Percentiles rank a stretch among this genome's conserved stretches.
phyloP scores from a whole-genome alignment of 108 stramenopile species.

The Skeletonema costatum region DNA sequence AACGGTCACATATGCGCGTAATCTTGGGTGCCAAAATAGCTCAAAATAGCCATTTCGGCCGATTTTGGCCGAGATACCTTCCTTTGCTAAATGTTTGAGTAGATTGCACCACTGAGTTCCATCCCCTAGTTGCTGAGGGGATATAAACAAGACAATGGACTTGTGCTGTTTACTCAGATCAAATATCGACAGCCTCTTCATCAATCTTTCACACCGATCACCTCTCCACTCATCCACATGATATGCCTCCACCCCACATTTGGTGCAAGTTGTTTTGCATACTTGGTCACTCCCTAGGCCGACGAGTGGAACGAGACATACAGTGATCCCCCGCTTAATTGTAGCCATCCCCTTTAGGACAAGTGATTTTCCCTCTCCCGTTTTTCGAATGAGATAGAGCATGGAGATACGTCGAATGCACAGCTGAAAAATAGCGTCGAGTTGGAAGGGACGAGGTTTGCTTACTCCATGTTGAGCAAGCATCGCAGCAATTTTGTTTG shows the following conservation, averaged over 20 bases:
- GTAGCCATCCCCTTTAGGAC: conserved; percentile 8
- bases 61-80: too few species aligned
- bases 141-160: conserved; percentile 5
- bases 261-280: not conserved
- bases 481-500: too few species aligned
- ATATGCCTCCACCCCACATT: not conserved
- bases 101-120: not conserved
- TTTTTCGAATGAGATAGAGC: conserved; percentile 17
- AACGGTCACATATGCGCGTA: too few species aligned
- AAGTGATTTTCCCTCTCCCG: conserved; percentile 17
- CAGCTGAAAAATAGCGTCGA: too few species aligned
- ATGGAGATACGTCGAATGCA: not conserved
- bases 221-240: not conserved
- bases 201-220: too few species aligned
- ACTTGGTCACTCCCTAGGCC: conserved; percentile 8
- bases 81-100: not conserved
- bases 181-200: too few species aligned
- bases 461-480: too few species aligned
- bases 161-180: not conserved
- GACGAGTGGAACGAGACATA: conserved; percentile 1
- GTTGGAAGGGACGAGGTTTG: too few species aligned
- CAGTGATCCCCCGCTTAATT: conserved; percentile 7
- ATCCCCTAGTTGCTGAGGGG: not conserved
- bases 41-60: too few species aligned
- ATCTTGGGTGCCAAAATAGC: too few species aligned